Percentiles rank a stretch among this genome's conserved stretches.
phyloP scores from a whole-genome alignment of 2,329 filamentous ascomycete genomes.

The Pseudopyricularia cyperi region DNA sequence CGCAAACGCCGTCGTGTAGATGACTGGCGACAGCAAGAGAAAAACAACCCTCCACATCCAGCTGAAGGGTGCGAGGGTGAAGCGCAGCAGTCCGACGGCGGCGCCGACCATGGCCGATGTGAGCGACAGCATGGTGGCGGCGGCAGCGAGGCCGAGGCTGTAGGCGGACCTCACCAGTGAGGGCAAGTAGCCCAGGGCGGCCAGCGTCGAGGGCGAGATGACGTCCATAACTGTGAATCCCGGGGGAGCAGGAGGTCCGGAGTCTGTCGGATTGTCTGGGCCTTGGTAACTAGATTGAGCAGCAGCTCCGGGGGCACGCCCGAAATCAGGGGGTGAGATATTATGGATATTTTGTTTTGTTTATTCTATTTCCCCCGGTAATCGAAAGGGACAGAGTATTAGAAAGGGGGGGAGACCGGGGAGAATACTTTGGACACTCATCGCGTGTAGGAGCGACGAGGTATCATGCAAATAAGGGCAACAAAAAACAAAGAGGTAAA shows the following conservation, averaged over 20 bases:
- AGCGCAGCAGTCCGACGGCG: slow-evolving; percentile 3
- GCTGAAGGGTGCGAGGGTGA: slow-evolving; percentile 7
- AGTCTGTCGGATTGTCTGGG: no score
- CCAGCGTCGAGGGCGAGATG: background rate
- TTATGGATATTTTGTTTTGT: no score
- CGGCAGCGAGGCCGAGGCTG: background rate
- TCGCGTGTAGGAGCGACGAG: no score
- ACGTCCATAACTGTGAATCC: background rate
- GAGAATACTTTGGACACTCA: no score
- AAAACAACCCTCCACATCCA: slow-evolving; percentile 13
- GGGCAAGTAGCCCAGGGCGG: background rate
- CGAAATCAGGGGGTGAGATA: no score
- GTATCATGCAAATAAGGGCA: no score
- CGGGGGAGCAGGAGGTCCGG: background rate
- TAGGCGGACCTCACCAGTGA: background rate
- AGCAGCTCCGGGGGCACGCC: no score
- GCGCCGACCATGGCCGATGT: background rate
- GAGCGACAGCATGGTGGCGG: background rate
- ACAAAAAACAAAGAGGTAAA: no score
- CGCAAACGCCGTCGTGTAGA: slow-evolving; percentile 18
- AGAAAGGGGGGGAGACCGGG: no score
- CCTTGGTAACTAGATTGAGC: no score
- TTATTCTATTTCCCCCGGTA: no score
- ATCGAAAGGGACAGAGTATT: no score
- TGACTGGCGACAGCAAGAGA: slow-evolving; percentile 21